A percentile compares a stretch with the other conserved stretches of the same genome.
Evolutionary conservation across 1,139 yeast genomes (phyloP).

Genomic region (Hyphopichia wangnamkhiaoensis): DNA sequence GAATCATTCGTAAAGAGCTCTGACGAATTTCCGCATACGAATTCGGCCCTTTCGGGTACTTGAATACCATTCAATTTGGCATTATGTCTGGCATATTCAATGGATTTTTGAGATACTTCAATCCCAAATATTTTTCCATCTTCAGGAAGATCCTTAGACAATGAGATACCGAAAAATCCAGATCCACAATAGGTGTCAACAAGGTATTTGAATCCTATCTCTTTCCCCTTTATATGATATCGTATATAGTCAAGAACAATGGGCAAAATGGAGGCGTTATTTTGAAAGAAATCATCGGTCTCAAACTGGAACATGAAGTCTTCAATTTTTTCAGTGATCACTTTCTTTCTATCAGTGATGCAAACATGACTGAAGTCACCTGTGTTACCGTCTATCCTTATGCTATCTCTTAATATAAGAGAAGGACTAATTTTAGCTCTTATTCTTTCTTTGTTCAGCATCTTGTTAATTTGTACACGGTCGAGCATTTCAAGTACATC

Average conservation of each 20-base stretch:
- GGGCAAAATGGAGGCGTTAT: conserved; percentile 37
- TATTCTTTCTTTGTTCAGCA: conserved; percentile 7
- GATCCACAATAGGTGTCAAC: conserved; percentile 51
- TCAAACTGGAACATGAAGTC: conserved; percentile 81
- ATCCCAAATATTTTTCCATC: conserved; percentile 42
- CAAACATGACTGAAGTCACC: conserved; percentile 33
- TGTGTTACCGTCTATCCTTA: conserved; percentile 30
- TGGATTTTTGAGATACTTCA: conserved; percentile 36
- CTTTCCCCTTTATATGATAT: conserved; percentile 18
- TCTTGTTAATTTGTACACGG: conserved; percentile 2
- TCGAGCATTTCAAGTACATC: conserved; percentile 6
- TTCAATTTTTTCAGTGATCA: conserved; percentile 50
- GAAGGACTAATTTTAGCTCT: conserved; percentile 15
- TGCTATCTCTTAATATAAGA: conserved; percentile 34
- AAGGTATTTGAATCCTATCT: conserved; percentile 25
- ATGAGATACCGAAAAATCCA: conserved; percentile 46
- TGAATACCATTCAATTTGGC: conserved; percentile 40
- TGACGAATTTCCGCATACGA: conserved; percentile 41
- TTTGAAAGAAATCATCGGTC: conserved; percentile 90
- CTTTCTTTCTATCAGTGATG: conserved; percentile 22
- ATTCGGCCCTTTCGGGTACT: conserved; percentile 28
- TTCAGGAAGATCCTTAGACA: conserved; percentile 28
- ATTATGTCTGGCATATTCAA: conserved; percentile 40
- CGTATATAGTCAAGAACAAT: conserved; percentile 33
- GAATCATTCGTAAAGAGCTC: conserved; percentile 29